phyloP scores from a whole-genome alignment of 305 asterid species.

The Nicotiana rustica region DNA sequence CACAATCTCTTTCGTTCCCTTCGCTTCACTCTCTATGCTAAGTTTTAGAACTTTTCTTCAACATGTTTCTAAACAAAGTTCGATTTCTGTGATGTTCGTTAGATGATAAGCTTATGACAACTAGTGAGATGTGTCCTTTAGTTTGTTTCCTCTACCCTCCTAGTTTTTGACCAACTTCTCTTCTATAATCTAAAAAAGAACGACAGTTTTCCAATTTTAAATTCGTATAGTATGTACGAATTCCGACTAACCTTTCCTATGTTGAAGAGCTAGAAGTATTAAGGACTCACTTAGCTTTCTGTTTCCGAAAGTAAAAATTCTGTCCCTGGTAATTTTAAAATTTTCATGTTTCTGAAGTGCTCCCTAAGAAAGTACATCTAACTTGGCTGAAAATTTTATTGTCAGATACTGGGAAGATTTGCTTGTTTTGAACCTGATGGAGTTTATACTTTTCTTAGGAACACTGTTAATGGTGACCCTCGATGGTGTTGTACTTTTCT shows the following conservation, averaged over 20 bases:
- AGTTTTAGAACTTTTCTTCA: conserved; percentile 16
- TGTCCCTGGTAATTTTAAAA: neutral
- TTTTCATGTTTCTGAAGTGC: conserved; percentile 19
- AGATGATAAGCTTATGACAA: conserved; percentile 32
- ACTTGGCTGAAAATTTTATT: conserved; percentile 19
- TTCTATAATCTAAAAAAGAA: conserved; percentile 23
- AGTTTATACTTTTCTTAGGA: conserved; percentile 56
- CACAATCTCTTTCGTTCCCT: conserved; percentile 1
- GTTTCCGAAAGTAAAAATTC: conserved; percentile 12
- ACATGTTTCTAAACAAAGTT: neutral
- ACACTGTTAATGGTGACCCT: conserved; percentile 81
- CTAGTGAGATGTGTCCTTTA: conserved; percentile 21
- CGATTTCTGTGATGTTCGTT: conserved; percentile 17
- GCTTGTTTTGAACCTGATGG: conserved; percentile 15
- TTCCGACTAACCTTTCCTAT: neutral
- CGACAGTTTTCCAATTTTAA: neutral
- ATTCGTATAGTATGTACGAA: conserved; percentile 4
- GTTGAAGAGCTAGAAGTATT: neutral
- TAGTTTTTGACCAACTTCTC: conserved; percentile 1
- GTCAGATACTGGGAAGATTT: conserved; percentile 26
- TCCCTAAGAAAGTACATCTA: conserved; percentile 1
- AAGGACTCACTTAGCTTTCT: conserved; percentile 28
- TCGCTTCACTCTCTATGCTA: neutral
- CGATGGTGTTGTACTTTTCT: conserved; percentile 98
- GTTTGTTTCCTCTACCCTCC: neutral